phyloP scores from a whole-genome alignment of 306 rosid species.

The Ochetophila trinervis region DNA sequence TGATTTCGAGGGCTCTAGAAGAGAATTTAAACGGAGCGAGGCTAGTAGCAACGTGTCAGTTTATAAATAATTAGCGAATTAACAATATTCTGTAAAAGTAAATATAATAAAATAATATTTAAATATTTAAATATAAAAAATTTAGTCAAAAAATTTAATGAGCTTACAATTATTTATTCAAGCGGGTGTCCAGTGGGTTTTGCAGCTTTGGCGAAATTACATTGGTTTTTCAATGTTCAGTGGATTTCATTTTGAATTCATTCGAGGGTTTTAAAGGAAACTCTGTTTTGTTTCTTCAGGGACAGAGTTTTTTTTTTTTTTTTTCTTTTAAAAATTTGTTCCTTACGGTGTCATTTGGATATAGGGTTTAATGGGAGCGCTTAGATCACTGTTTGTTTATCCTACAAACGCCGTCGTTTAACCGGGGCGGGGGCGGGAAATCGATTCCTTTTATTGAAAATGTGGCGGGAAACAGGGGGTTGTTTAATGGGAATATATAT shows the following conservation, averaged over 20 bases:
- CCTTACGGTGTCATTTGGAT: conserved; percentile 25
- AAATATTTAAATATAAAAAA: too few species aligned
- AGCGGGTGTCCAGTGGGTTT: background rate
- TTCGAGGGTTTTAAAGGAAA: conserved; percentile 11
- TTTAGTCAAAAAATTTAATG: too few species aligned
- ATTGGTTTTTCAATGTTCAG: too few species aligned
- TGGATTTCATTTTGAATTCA: background rate
- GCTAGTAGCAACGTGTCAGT: too few species aligned
- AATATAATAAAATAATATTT: too few species aligned
- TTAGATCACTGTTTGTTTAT: background rate
- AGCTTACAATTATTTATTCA: too few species aligned
- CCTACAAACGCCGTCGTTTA: conserved; percentile 16
- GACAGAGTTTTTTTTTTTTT: too few species aligned
- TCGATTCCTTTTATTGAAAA: background rate
- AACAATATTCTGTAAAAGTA: too few species aligned
- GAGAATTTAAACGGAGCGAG: background rate
- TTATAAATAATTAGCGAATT: too few species aligned
- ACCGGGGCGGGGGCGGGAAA: conserved; percentile 32
- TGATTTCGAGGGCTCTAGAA: conserved; percentile 25
- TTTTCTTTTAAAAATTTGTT: too few species aligned
- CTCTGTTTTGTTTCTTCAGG: background rate
- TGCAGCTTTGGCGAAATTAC: conserved; percentile 17
- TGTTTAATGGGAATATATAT: background rate
- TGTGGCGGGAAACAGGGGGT: conserved; percentile 34
- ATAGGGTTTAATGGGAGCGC: background rate